These are phyloP conservation scores for Themeda triandra DNA, from an alignment of 176 grass and related monocot species.

Conservation along the genomic window DNA sequence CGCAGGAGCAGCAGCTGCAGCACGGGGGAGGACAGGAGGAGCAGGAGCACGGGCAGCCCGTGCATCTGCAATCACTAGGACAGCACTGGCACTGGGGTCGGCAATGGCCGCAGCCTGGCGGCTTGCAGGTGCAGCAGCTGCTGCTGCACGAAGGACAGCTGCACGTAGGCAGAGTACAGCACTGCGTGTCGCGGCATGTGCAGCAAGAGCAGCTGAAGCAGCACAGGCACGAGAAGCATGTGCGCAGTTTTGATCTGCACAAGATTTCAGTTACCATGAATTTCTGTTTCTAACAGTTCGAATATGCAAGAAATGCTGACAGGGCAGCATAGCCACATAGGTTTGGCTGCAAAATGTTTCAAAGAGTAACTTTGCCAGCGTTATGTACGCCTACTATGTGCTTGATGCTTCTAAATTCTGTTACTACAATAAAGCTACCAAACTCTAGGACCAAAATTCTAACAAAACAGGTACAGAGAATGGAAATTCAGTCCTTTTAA, in stretches of 20 bases:
- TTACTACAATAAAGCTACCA: background rate
- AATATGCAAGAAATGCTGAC: background rate
- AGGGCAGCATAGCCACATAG: background rate
- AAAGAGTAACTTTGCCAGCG: background rate
- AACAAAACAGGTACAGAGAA: background rate
- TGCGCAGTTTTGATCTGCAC: constrained; percentile 57
- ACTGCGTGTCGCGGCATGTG: constrained; percentile 30
- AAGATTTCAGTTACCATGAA: background rate
- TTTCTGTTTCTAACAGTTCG: background rate
- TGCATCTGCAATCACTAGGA: background rate
- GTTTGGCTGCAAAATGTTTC: background rate
- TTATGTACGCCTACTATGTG: background rate
- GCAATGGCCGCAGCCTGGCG: constrained; percentile 17
- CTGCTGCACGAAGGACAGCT: constrained; percentile 31
- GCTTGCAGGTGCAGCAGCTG: constrained; percentile 25
- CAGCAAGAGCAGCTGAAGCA: constrained; percentile 52
- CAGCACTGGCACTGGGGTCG: constrained; percentile 23
- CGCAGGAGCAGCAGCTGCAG: constrained; percentile 4
- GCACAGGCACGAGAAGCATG: constrained; percentile 52
- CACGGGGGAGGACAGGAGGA: background rate
- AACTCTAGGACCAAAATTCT: background rate
- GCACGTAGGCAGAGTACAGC: constrained; percentile 36
- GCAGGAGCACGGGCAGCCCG: constrained; percentile 7
- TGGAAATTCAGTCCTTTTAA: background rate
- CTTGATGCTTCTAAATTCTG: background rate